Conservation (phyloP, 306 rosid species). For the Hippophae rhamnoides region DNA sequence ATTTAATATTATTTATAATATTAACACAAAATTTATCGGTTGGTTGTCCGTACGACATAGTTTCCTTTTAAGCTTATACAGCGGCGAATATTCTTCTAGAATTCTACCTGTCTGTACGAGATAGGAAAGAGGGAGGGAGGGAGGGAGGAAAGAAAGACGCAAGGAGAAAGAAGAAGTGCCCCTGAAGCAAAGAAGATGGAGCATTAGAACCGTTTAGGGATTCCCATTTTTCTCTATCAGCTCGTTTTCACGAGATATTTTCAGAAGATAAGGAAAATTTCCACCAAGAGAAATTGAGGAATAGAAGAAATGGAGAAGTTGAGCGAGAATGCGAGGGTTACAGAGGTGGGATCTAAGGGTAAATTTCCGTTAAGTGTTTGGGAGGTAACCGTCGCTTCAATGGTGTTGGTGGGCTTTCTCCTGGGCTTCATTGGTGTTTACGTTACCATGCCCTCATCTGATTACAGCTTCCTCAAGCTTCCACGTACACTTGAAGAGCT, state of each 20-base stretch:
- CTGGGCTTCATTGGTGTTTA: conserved; percentile 57
- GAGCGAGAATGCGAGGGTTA: conserved; percentile 11
- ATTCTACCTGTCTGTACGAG: neutral
- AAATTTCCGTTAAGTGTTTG: conserved; percentile 51
- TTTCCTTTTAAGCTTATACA: too few relatives aligned
- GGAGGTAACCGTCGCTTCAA: conserved; percentile 59
- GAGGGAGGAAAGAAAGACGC: neutral
- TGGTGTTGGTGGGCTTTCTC: conserved; percentile 46
- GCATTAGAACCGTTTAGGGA: too few relatives aligned
- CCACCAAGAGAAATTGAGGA: neutral
- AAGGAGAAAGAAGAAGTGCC: neutral
- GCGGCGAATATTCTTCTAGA: too few relatives aligned
- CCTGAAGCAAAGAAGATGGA: too few relatives aligned
- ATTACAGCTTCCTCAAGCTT: conserved; percentile 94
- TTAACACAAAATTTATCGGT: too few relatives aligned
- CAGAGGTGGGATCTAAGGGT: conserved; percentile 4
- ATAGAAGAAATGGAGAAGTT: conserved; percentile 1
- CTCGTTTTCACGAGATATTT: too few relatives aligned
- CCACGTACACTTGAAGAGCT: conserved; percentile 83
- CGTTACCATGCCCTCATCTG: conserved; percentile 83
- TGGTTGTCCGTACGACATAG: too few relatives aligned
- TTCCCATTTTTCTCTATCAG: too few relatives aligned
- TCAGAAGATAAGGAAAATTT: too few relatives aligned
- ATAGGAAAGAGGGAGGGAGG: too few relatives aligned
- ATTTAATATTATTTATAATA: too few relatives aligned